These are phyloP conservation scores for Metarhizium robertsii DNA, from an alignment of 2,329 filamentous ascomycete genomes.

Conservation along the genomic window DNA sequence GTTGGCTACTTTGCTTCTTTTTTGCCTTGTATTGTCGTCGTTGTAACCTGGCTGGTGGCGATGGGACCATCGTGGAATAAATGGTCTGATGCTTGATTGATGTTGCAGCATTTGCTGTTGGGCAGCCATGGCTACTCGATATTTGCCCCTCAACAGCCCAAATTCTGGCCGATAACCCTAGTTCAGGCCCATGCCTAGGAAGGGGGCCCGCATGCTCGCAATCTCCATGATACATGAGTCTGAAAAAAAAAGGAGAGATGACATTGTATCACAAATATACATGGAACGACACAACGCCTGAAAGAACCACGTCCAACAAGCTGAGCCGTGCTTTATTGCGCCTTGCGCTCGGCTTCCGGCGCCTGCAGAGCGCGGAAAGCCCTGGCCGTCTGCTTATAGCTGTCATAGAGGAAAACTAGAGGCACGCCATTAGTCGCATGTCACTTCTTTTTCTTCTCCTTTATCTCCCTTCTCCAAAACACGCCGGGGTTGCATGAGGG, in stretches of 20 bases:
- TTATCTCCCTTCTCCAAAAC: neutral
- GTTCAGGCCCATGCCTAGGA: neutral
- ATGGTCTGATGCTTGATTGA: too few species aligned
- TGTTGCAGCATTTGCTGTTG: too few species aligned
- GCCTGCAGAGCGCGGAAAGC: constrained; percentile 19
- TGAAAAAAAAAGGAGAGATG: neutral
- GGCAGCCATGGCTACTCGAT: too few species aligned
- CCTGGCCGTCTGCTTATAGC: constrained; percentile 16
- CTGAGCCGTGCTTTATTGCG: neutral
- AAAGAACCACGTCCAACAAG: neutral
- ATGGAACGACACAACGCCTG: neutral
- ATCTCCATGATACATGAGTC: neutral
- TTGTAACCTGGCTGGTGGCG: too few species aligned
- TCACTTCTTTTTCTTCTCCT: neutral
- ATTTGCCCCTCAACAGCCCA: neutral
- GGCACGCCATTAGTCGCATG: neutral
- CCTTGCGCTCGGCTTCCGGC: constrained; percentile 12
- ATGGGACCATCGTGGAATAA: too few species aligned
- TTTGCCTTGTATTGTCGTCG: too few species aligned
- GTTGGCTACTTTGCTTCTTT: too few species aligned
- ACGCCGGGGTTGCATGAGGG: neutral
- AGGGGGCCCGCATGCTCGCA: neutral
- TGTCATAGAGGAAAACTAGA: constrained; percentile 23
- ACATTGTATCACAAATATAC: neutral
- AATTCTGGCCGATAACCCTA: neutral